These are phyloP conservation scores for Nelumbo lutea DNA, from an alignment of 164 flowering plant species.

Conservation along the genomic window DNA sequence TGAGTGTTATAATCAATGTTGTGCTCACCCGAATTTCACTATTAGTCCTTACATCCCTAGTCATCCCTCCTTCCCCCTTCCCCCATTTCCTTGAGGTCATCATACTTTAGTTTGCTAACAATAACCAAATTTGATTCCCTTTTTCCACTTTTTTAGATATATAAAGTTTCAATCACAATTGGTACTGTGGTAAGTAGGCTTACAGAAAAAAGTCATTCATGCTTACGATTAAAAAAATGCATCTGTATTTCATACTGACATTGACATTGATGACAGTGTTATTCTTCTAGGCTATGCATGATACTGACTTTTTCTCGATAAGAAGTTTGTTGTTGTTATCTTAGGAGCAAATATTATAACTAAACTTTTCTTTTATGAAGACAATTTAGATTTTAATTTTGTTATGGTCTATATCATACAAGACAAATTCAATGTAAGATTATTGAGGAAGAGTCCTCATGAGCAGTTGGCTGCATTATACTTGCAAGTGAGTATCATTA, in stretches of 20 bases:
- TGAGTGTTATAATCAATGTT: too few species aligned
- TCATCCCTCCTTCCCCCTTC: not conserved
- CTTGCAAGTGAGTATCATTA: too few species aligned
- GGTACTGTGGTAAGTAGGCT: not conserved
- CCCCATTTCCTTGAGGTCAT: too few species aligned
- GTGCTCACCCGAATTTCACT: too few species aligned
- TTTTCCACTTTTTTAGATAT: not conserved
- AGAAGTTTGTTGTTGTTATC: not conserved
- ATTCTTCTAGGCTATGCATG: constrained; percentile 81
- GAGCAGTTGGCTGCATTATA: constrained; percentile 41
- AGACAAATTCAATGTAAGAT: too few species aligned
- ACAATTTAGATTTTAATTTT: too few species aligned
- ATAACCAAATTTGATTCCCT: too few species aligned
- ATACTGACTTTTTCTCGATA: constrained; percentile 26
- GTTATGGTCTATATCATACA: constrained; percentile 4
- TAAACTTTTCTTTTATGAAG: not conserved
- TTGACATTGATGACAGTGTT: constrained; percentile 83
- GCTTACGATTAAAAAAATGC: too few species aligned
- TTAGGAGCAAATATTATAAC: not conserved
- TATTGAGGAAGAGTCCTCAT: constrained; percentile 2
- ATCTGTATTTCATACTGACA: too few species aligned
- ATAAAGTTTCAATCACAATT: too few species aligned
- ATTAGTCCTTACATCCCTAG: not conserved
- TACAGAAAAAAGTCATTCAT: not conserved
- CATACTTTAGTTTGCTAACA: too few species aligned